Evolutionary conservation across 176 grass and related monocot genomes (phyloP).

Genomic region (Paspalum vaginatum): DNA sequence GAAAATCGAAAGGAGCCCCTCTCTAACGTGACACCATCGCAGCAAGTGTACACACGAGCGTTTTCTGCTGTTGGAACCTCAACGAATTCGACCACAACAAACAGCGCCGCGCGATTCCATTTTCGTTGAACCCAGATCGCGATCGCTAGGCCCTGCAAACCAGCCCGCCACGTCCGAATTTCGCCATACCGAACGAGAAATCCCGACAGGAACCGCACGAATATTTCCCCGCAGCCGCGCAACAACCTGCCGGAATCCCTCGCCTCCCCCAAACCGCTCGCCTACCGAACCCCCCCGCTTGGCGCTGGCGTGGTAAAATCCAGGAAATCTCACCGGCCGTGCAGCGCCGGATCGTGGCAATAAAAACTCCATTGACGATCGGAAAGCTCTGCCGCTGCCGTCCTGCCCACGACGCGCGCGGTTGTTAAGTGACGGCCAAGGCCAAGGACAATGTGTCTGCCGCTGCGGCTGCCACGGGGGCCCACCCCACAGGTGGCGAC

Average conservation of each 20-base stretch:
- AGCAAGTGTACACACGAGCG: not conserved
- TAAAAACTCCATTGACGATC: constrained; percentile 26
- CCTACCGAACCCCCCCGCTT: not conserved
- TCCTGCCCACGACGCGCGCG: constrained; percentile 27
- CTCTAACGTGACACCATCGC: too few species aligned
- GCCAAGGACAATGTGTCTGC: too few species aligned
- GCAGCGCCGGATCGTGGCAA: not conserved
- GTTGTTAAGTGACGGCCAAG: constrained; percentile 21
- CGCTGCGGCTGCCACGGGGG: too few species aligned
- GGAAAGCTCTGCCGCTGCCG: constrained; percentile 20
- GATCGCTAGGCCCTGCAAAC: not conserved
- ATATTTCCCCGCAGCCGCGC: not conserved
- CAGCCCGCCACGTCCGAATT: not conserved
- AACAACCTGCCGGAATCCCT: not conserved
- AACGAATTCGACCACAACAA: too few species aligned
- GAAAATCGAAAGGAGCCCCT: not conserved
- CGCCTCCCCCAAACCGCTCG: not conserved
- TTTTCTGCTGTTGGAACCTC: too few species aligned
- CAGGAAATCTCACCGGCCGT: constrained; percentile 22
- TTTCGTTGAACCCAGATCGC: not conserved
- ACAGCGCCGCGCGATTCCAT: too few species aligned
- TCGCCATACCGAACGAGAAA: not conserved
- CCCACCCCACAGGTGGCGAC: too few species aligned
- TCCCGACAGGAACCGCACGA: not conserved
- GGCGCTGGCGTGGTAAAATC: not conserved